Base-by-base conservation (phyloP, 2,329 filamentous ascomycete genomes). In the Rugonectria rugulosa region DNA sequence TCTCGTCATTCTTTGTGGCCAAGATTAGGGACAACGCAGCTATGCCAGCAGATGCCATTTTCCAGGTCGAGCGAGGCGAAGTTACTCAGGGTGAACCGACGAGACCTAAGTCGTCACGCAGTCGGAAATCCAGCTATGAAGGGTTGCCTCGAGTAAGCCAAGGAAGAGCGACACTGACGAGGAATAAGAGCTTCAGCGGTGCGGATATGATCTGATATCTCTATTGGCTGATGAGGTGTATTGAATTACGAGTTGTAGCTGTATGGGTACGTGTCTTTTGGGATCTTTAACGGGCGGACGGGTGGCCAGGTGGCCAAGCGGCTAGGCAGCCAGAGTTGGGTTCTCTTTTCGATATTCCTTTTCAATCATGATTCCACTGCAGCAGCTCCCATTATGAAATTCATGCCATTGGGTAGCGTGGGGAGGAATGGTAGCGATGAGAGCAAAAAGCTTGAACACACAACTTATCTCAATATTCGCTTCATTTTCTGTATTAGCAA, bases 1-100 rank as follows among this genome's bases (percentile, higher is more conserved):
- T 89, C 3, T 90, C 94, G 6, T 91, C 90, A 5, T 91, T 83
- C 64, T 83, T 94, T 69, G 88, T 91, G 10, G 78, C 81, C 45
- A 80, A 81, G 54, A 86, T 95, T 29, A 79, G 82, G 32, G 90
- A 93, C 66, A 85, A 88, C 38, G 67, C 75, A 14, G 70, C 72
- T 3, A 57, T 70, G 8, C 70, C 75, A 3, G 69, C 68, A 2
- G 77, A 78, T 48, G 70, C 68, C n/a, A 62, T 78, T 36, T 69
- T 70, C 7, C 74, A 74, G 14, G 73, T 72, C 1, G 80, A 82
- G 60, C 74, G 78, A 20, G 80, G 77, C 7, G 75, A 72, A 44
- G 67, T 69, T 37, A 80, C 76, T 57, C 62, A 70, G 41, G 76
- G 52, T 20, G 48, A 48, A 14, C 2, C 17, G 8, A 20, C 17